Evolutionary conservation across 2,329 filamentous ascomycete species (phyloP).

Genomic region (Hypoxylon sp.): DNA sequence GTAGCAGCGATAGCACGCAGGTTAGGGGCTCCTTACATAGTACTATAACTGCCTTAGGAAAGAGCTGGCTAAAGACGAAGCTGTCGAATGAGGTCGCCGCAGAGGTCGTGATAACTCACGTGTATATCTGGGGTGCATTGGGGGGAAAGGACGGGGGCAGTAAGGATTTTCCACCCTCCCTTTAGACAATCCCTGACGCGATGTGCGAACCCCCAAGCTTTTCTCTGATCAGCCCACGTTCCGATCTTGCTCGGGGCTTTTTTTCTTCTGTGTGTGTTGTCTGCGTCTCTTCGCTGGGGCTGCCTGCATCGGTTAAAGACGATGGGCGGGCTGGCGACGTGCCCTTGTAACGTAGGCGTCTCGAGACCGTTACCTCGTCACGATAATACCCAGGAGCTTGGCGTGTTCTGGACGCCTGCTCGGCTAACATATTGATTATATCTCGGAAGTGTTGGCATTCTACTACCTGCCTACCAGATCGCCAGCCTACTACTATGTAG

Average conservation of each 20-base stretch:
- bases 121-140: slow-evolving; percentile 36
- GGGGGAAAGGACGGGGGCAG: too few species aligned
- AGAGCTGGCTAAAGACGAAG: slow-evolving; percentile 17
- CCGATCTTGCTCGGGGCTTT: too few species aligned
- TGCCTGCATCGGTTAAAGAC: slow-evolving; percentile 17
- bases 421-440: slow-evolving; percentile 4
- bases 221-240: slow-evolving; percentile 33
- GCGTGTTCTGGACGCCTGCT: slow-evolving; percentile 35
- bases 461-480: not conserved
- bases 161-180: too few species aligned
- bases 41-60: slow-evolving; percentile 8
- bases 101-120: slow-evolving; percentile 10
- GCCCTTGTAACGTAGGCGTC: too few species aligned
- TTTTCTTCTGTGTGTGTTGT: slow-evolving; percentile 20
- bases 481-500: not conserved
- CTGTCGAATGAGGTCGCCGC: slow-evolving; percentile 27
- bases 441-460: slow-evolving; percentile 3
- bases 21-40: not conserved
- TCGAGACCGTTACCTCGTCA: slow-evolving; percentile 18
- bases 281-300: slow-evolving; percentile 3
- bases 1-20: not conserved
- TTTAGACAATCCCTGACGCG: slow-evolving; percentile 13
- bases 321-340: not conserved
- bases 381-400: slow-evolving; percentile 26
- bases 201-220: slow-evolving; percentile 29